Evolutionary conservation across 768 basidiomycete genomes (phyloP).

Genomic region (Agrocybe pediades): DNA sequence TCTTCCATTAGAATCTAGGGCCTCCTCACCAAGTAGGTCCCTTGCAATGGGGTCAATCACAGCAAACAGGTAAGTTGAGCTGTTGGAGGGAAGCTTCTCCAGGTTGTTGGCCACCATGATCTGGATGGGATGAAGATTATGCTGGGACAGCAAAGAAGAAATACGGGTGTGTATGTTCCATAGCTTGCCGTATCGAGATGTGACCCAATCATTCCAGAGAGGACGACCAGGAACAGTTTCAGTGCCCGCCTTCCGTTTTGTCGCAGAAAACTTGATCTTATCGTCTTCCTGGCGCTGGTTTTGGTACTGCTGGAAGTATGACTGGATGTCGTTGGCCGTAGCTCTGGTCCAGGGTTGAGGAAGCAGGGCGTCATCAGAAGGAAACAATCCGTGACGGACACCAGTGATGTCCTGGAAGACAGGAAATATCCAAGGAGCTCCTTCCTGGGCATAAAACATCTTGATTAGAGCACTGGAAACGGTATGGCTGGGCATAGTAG

Average conservation of each 20-base stretch:
- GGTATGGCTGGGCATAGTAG: slow-evolving; percentile 9
- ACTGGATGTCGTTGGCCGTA: background rate
- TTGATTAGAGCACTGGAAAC: background rate
- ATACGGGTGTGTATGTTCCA: slow-evolving; percentile 5
- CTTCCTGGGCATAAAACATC: background rate
- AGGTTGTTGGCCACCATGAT: too few species aligned
- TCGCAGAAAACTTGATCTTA: slow-evolving; percentile 3
- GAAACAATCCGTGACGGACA: slow-evolving; percentile 1
- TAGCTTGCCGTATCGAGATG: background rate
- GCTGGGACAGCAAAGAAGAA: background rate
- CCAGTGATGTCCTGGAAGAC: slow-evolving; percentile 4
- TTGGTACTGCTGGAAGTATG: background rate
- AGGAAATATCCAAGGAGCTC: background rate
- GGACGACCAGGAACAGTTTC: slow-evolving; percentile 3
- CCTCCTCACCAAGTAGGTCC: background rate
- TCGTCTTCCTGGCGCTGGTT: background rate
- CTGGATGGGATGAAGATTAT: background rate
- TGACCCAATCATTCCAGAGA: background rate
- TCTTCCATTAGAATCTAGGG: background rate
- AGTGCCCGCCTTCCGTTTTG: background rate
- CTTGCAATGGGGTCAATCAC: background rate
- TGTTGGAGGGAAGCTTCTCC: too few species aligned
- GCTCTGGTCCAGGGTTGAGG: background rate
- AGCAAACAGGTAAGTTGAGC: background rate
- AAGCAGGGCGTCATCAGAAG: background rate